Conservation (phyloP, 75 land plant species). For the Cupressus sempervirens region DNA sequence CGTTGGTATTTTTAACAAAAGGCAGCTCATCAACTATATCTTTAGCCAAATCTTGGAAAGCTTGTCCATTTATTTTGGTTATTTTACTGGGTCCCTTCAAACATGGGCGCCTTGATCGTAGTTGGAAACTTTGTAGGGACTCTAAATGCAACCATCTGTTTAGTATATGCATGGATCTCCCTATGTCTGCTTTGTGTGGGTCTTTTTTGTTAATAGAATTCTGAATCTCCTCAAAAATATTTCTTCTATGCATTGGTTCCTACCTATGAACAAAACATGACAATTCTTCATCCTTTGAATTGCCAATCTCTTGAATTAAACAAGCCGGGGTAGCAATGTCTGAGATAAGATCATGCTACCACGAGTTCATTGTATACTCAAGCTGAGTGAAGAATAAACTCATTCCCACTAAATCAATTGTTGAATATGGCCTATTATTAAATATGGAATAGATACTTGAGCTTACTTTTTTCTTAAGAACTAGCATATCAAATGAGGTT, state of each 20-base stretch:
- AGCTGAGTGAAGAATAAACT: conserved; percentile 63
- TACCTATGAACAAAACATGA: conserved; percentile 13
- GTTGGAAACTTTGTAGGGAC: not conserved
- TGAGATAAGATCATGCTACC: conserved; percentile 69
- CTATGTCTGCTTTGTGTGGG: too few species aligned
- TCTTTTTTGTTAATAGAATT: conserved; percentile 50
- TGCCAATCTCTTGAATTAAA: conserved; percentile 49
- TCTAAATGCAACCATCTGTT: not conserved
- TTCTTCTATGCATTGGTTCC: conserved; percentile 29
- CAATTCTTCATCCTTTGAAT: conserved; percentile 19
- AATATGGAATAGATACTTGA: conserved; percentile 56
- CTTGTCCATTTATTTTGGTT: not conserved
- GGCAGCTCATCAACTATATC: not conserved
- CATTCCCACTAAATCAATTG: conserved; percentile 42
- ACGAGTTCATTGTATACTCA: conserved; percentile 65
- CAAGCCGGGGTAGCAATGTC: conserved; percentile 47
- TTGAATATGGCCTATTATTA: conserved; percentile 37
- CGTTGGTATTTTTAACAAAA: not conserved
- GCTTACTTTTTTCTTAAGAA: conserved; percentile 76
- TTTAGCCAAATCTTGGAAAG: not conserved
- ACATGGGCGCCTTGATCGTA: not conserved
- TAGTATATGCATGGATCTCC: too few species aligned
- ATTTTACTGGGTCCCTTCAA: not conserved
- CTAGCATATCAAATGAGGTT: conserved; percentile 93
- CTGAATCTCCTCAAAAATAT: conserved; percentile 84